Base-by-base conservation (phyloP, 805 yeast species). In the Candida hungchunana region DNA sequence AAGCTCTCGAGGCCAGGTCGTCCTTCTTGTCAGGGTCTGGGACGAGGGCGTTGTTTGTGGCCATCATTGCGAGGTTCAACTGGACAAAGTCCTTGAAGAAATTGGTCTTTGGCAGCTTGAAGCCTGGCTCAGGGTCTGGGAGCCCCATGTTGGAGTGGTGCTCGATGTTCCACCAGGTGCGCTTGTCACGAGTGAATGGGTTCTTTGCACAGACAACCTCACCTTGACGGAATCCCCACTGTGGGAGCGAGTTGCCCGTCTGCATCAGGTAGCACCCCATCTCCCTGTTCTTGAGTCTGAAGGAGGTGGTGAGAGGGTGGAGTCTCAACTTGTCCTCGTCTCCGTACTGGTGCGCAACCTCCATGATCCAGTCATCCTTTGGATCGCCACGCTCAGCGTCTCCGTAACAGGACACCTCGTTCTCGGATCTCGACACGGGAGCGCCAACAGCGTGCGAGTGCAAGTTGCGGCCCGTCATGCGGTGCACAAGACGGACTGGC, bases 211-310 rank as follows among this genome's bases (percentile, higher is more conserved):
- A 93, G 2, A 79, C 81, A 46, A 93, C 90, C 66, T 93, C 99
- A 44, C 96, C 95, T 68, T 93, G 99, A 58, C 87, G 77, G 74
- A 90, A 93, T 15, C 98, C 99, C 99, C 99, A 93, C 13, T 77
- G 79, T 14, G 99, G 99, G 55, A 89, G 79, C 17, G 75, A 58
- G 47, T 67, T 64, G 29, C 96, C 97, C 9, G 93, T 72, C 11
- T 90, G 84, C 47, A 89, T 84, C 55, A 93, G 66, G 59, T 88
- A 89, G 59, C 97, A 94, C 27, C 83, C 82, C 52, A 87, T 59
- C 8, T 59, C 75, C 46, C 68, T 69, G 59, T 80, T 81, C 52
- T 69, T 76, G 48, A 93, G 66, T 61, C 96, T 75, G 63, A 93
- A 77, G 16, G 87, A 78, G 1, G 96, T 73, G 24, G 96, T 77